Conservation (phyloP, 106 monocot species). For the Acorus calamus region DNA sequence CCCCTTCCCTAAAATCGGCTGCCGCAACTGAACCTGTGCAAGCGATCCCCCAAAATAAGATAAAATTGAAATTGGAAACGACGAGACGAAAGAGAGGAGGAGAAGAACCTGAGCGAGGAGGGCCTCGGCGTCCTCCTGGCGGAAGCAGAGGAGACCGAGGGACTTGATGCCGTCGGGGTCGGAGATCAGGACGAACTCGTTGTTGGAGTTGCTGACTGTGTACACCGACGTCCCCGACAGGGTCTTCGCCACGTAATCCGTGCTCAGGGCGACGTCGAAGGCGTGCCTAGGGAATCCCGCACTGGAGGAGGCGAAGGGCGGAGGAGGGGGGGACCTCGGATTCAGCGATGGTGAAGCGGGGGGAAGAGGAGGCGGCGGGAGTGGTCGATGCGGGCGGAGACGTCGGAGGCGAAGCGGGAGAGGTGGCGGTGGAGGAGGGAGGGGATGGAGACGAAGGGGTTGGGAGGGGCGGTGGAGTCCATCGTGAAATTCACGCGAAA, state of each 20-base stretch:
- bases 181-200: conserved; percentile 94
- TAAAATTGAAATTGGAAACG: background rate
- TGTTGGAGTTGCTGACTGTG: conserved; percentile 92
- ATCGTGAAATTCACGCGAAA: conserved; percentile 4
- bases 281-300: conserved; percentile 18
- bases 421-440: conserved; percentile 47
- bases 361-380: conserved; percentile 20
- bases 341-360: conserved; percentile 5
- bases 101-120: conserved; percentile 62
- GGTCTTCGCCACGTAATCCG: conserved; percentile 58
- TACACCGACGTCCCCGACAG: conserved; percentile 69
- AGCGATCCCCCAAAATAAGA: background rate
- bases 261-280: conserved; percentile 64
- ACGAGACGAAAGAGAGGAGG: background rate
- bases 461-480: conserved; percentile 11
- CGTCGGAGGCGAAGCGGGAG: conserved; percentile 35
- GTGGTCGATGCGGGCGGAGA: conserved; percentile 19
- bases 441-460: conserved; percentile 29
- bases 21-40: conserved; percentile 58
- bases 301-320: conserved; percentile 1
- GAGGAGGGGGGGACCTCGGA: background rate
- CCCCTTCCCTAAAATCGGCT: conserved; percentile 74
- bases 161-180: conserved; percentile 73
- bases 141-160: conserved; percentile 89
- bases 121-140: conserved; percentile 80